Base-by-base conservation (phyloP, 2,329 filamentous ascomycete species). In the Helotiales sp. region DNA sequence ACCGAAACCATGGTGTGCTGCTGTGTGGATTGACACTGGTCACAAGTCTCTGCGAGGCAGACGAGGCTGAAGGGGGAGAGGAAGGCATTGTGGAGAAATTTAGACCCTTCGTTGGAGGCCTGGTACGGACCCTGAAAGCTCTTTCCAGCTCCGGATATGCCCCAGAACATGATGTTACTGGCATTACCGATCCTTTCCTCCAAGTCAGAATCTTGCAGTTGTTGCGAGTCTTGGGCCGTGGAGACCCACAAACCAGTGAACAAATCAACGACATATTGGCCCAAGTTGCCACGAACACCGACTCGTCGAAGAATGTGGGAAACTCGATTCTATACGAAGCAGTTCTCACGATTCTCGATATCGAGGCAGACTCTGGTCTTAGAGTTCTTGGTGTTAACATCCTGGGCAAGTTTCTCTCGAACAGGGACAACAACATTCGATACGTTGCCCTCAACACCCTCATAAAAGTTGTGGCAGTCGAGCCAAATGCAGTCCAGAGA, bases 201-300 rank as follows among this genome's bases (percentile, higher is more conserved):
- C 96, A 99, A 81, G 94, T 97, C 81, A 99, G 98, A 83, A 93
- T 99, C 66, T 84, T 99, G 63, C 89, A 92, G 64, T 82, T 99
- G 61, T 83, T 99, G 61, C 87, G 95, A 71, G 92, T 97, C 8
- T 84, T 99, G 54, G 95, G 91, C 17, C 89, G 93, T 69, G 94
- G 95, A 40, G 93, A 99, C 79, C 84, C 89, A 11, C 86, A 93
- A 69, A 93, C 93, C 28, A 98, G 93, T 79, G 96, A 99, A 80
- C 91, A 97, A 79, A 98, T 99, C 83, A 99, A 98, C 81, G 96
- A 99, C 77, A 99, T 99, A 69, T 83, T 99, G 68, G 96, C 96
- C 6, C 94, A 97, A 82, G 96, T 99, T 63, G 96, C 96, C 61
- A 98, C 95, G 45, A 99, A 99, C 80, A 99, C 96, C 1, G 96